Percentiles rank a stretch among this genome's conserved stretches.
Evolutionary conservation across 2,329 filamentous ascomycete species (phyloP).

Genomic region (Amylocarpus encephaloides): DNA sequence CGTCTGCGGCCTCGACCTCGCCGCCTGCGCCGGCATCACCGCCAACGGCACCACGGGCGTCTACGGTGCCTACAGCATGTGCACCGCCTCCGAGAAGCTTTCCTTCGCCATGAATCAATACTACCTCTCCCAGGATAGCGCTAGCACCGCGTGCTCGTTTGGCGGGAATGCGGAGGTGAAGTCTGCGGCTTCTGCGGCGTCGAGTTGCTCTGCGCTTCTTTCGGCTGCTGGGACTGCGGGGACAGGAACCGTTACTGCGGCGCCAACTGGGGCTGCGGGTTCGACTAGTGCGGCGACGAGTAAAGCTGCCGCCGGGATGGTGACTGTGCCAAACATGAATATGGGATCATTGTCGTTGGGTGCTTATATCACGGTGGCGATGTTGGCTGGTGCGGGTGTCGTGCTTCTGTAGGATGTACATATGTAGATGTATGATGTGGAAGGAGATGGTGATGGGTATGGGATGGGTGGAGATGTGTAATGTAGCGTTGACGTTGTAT

Average conservation of each 20-base stretch:
- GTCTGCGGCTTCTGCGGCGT: constrained; percentile 37
- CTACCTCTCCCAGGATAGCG: constrained; percentile 52
- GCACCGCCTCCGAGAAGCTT: constrained; percentile 62
- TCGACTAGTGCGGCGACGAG: constrained; percentile 23
- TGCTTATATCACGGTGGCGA: constrained; percentile 43
- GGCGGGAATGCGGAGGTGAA: constrained; percentile 55
- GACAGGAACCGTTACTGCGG: constrained; percentile 46
- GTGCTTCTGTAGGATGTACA: constrained; percentile 41
- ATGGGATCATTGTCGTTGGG: constrained; percentile 41
- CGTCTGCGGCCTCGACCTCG: constrained; percentile 56
- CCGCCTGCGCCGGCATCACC: constrained; percentile 61
- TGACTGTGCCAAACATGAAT: constrained; percentile 40
- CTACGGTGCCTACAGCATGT: constrained; percentile 77
- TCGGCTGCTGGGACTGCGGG: constrained; percentile 56
- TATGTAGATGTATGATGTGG: neutral
- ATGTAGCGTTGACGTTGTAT: no score
- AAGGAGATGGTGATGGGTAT: no score
- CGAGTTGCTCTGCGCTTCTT: constrained; percentile 53
- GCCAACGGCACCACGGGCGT: constrained; percentile 60
- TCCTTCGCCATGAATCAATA: constrained; percentile 69
- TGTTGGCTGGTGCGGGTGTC: constrained; percentile 47
- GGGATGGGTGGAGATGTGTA: no score
- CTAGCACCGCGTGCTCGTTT: constrained; percentile 62
- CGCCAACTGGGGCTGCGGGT: constrained; percentile 34
- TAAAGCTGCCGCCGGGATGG: constrained; percentile 33